A percentile compares a stretch with the other conserved stretches of the same genome.
phyloP scores from a whole-genome alignment of 768 basidiomycete genomes.

The Mrakia gelida region DNA sequence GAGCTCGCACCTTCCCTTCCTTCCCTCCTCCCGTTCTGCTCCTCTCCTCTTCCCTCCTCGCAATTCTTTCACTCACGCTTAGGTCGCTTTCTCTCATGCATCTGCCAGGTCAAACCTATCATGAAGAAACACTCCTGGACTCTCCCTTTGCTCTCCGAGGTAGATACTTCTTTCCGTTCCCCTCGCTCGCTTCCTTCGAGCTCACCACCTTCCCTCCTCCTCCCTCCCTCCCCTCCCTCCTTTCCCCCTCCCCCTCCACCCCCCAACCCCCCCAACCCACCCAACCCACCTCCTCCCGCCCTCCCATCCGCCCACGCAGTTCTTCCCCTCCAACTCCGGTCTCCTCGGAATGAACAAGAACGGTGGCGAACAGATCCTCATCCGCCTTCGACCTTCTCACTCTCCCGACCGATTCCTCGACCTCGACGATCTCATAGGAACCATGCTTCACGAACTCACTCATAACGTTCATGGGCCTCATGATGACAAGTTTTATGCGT shows the following conservation, averaged over 20 bases:
- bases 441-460: conserved; percentile 92
- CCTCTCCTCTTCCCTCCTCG: conserved; percentile 38
- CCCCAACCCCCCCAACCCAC: too few species aligned
- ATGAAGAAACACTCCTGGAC: conserved; percentile 82
- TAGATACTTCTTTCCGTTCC: conserved; percentile 53
- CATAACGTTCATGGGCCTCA: conserved; percentile 88
- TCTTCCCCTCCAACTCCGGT: conserved; percentile 70
- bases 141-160: conserved; percentile 45
- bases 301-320: conserved; percentile 59
- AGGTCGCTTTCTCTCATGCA: background rate
- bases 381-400: conserved; percentile 71
- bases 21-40: too few species aligned
- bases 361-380: conserved; percentile 70
- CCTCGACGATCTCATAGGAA: conserved; percentile 68
- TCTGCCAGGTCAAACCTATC: conserved; percentile 74
- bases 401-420: conserved; percentile 67
- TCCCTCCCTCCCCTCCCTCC: conserved; percentile 21
- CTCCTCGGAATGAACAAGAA: conserved; percentile 66
- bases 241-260: conserved; percentile 34
- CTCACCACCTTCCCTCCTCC: background rate
- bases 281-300: conserved; percentile 35
- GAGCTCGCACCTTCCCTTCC: conserved; percentile 32
- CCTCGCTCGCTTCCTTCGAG: conserved; percentile 3
- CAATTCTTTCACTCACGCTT: conserved; percentile 26
- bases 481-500: conserved; percentile 55